Base-by-base conservation (phyloP, 192 early-diverging fungal species). In the Coemansia sp. region DNA sequence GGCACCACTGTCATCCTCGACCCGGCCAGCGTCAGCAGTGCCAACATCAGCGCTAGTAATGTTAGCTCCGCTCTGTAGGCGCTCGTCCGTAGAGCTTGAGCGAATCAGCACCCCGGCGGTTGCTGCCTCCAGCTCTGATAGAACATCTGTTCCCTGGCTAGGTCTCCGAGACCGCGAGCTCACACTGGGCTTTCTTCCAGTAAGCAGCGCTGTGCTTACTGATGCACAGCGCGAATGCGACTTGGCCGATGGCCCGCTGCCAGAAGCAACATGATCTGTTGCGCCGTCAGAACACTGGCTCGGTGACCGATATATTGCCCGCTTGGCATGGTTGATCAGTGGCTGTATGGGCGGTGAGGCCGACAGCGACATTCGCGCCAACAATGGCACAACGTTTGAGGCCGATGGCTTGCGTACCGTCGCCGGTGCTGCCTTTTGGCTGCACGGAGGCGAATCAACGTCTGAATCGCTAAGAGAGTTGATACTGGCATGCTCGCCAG, bases 181-280 rank as follows among this genome's bases (percentile, higher is more conserved):
- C 4, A 57, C 39, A 17, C 43, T 6, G 23, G 41, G n/a, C 48
- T 68, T 69, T n/a, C 69, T 75, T 3, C 37, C 48, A n/a, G 58
- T 49, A 2, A 39, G 25, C 49, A 71, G 55, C 21, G 65, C 38
- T 14, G 70, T 71, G 19, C 60, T 67, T 11, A 63, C 69, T 17
- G 78, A 81, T 11, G 78, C 78, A 49, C 73, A 81, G 53, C 78
- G 72, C 19, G 78, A 81, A 38, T 81, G 78, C 37, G 69, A 66
- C 43, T 66, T 72, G 37, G 58, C 57, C 1, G 67, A 39, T n/a
- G 48, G 21, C 15, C 69, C 69, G 25, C 25, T 55, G 53, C 19
- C 24, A n/a, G 63, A 59, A 5, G 59, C 19, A 38, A 32, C 55
- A 56, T 19, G 35, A 2, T 45, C 63, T 2, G 21, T 27, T 23